Conservation (phyloP, 176 grass and related monocot genomes). For the Zizania latifolia region DNA sequence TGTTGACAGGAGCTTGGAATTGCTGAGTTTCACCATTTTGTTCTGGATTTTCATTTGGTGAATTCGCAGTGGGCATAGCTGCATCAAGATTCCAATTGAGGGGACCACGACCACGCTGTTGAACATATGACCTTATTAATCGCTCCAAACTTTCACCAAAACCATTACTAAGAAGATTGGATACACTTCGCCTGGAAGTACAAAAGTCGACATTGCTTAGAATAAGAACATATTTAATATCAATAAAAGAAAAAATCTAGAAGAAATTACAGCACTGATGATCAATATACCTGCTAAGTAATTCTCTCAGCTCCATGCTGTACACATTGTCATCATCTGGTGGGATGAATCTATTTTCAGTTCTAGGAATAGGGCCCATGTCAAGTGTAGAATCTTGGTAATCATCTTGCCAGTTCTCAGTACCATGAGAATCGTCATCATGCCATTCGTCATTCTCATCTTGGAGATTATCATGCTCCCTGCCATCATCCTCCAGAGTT, state of each 20-base stretch:
- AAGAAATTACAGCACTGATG: neutral
- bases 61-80: conserved; percentile 30
- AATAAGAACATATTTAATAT: conserved; percentile 9
- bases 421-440: conserved; percentile 69
- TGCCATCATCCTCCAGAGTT: conserved; percentile 32
- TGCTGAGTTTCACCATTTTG: conserved; percentile 52
- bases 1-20: conserved; percentile 36
- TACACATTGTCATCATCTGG: conserved; percentile 96
- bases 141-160: conserved; percentile 95
- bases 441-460: conserved; percentile 61
- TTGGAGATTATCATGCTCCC: conserved; percentile 46
- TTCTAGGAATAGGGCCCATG: conserved; percentile 45
- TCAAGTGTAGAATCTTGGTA: conserved; percentile 50
- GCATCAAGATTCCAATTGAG: conserved; percentile 67
- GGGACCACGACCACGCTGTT: conserved; percentile 52
- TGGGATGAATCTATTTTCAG: conserved; percentile 66
- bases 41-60: conserved; percentile 48
- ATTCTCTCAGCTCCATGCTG: conserved; percentile 94
- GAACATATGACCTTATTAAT: conserved; percentile 89
- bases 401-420: conserved; percentile 79
- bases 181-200: conserved; percentile 79
- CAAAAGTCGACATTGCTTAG: conserved; percentile 17
- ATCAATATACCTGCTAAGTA: conserved; percentile 73
- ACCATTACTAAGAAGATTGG: conserved; percentile 94
- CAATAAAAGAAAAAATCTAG: neutral